Percentiles rank a stretch among this genome's conserved stretches.
Evolutionary conservation across 2,329 filamentous ascomycete species (phyloP).

Genomic region (Metarhizium anisopliae): DNA sequence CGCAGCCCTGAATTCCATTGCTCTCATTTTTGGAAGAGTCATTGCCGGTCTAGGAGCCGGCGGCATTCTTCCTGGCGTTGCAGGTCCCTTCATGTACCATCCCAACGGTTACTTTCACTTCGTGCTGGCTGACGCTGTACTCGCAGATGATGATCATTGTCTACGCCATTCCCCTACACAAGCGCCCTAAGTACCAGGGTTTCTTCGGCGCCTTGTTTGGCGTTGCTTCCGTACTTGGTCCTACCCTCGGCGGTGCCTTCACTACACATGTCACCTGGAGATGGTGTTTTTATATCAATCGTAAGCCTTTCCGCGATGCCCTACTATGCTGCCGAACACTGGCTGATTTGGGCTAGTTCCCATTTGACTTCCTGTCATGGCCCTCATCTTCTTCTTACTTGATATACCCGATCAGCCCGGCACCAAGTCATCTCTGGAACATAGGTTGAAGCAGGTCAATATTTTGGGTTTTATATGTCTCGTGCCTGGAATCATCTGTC

Average conservation of each 20-base stretch:
- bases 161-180: constrained; percentile 15
- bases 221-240: constrained; percentile 21
- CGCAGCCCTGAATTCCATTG: constrained; percentile 28
- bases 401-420: constrained; percentile 7
- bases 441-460: constrained; percentile 39
- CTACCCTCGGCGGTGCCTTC: constrained; percentile 17
- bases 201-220: constrained; percentile 31
- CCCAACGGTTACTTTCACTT: constrained; percentile 40
- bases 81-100: constrained; percentile 1
- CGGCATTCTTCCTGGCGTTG: constrained; percentile 40
- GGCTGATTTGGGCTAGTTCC: constrained; percentile 11
- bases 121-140: neutral
- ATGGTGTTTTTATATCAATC: constrained; percentile 27
- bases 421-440: constrained; percentile 15
- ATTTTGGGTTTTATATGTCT: constrained; percentile 41
- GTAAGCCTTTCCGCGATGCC: neutral
- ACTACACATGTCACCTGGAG: constrained; percentile 18
- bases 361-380: constrained; percentile 18
- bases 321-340: neutral
- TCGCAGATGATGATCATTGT: constrained; percentile 5
- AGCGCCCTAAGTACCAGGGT: constrained; percentile 15
- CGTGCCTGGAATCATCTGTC: constrained; percentile 32
- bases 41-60: constrained; percentile 40
- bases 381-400: constrained; percentile 15
- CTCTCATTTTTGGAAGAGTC: constrained; percentile 41